Evolutionary conservation across 176 grass and related monocot species (phyloP), one percentile per base, ranked within the genome.

Genomic region (Thalia dealbata): DNA sequence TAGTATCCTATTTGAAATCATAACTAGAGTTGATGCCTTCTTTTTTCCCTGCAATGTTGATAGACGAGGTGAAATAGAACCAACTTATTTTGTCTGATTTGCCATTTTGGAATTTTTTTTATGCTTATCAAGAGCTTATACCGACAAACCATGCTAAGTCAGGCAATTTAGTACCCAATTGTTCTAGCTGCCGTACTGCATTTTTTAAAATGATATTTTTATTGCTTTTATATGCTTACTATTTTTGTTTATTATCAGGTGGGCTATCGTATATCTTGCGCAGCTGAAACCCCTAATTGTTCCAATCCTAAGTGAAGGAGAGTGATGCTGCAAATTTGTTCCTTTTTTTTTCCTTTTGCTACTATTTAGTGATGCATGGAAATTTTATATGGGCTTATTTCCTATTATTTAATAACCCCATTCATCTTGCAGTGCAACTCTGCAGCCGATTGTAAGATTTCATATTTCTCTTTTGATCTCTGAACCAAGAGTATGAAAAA

Each of bases 251-350:
- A 12, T 50, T 71, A 41, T 50, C 48, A 79, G 77, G 77, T 79
- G 77, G 77, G 77, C 77, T 10, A 79, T 79, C 50, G 77, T 79
- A 6, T 79, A 79, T 79, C 67, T 79, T 21, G 77, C 77, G 4
- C 77, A 79, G 77, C 52, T 79, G 67, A 79, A 71, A 21, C 77
- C 77, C 27, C n/a, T 79, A 35, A 79, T 79, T 35, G 77, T 79
- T 62, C 77, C 77, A 59, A 62, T 79, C 52, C 77, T 79, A 23
- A 79, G 77, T 15, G 77, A 71, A 75, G 73, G 58, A 71, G 77
- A 71, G 23, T 79, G 42, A 59, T 61, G 67, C 67, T 79, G 51
- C 23, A 50, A 52, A 52, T 7, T n/a, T n/a, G n/a, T n/a, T n/a
- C n/a, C n/a, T 60, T 60, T 24, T 9, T 23, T 38, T 38, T 38